Conservation (phyloP, 2,329 filamentous ascomycete species). For the Exophiala sp. region DNA sequence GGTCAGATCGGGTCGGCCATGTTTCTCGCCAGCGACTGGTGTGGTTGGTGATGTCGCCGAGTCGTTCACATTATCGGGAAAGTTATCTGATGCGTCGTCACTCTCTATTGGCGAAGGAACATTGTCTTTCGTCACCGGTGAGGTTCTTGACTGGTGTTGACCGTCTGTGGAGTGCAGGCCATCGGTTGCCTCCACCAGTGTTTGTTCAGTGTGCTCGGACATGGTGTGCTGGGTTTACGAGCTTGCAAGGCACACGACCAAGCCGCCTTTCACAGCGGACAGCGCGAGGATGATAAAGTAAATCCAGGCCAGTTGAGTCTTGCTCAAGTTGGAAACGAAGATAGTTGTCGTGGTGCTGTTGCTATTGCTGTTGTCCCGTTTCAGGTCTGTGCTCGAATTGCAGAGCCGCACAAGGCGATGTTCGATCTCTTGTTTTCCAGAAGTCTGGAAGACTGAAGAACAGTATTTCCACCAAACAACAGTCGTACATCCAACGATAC, state of each 20-base stretch:
- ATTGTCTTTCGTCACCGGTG: not conserved
- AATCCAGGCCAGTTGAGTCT: too few species aligned
- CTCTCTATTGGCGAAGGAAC: conserved; percentile 6
- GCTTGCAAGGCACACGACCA: too few species aligned
- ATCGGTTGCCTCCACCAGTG: not conserved
- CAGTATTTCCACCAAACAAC: too few species aligned
- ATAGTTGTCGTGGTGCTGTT: too few species aligned
- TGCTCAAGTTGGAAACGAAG: too few species aligned
- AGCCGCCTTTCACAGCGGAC: too few species aligned
- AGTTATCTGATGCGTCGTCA: conserved; percentile 8
- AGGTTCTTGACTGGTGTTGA: not conserved
- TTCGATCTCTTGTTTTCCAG: too few species aligned
- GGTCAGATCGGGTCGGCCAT: conserved; percentile 8
- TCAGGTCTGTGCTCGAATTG: too few species aligned
- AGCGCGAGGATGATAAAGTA: too few species aligned
- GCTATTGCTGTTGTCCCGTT: too few species aligned
- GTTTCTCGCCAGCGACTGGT: not conserved
- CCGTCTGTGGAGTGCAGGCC: not conserved
- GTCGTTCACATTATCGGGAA: conserved; percentile 3
- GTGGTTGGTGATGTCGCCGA: not conserved
- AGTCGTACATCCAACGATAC: not conserved
- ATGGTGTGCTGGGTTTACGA: not conserved
- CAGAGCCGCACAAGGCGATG: too few species aligned
- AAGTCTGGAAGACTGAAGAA: too few species aligned
- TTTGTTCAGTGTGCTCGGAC: not conserved